phyloP scores from a whole-genome alignment of 495 filamentous ascomycete species.

The Stereocaulon alpinum region DNA sequence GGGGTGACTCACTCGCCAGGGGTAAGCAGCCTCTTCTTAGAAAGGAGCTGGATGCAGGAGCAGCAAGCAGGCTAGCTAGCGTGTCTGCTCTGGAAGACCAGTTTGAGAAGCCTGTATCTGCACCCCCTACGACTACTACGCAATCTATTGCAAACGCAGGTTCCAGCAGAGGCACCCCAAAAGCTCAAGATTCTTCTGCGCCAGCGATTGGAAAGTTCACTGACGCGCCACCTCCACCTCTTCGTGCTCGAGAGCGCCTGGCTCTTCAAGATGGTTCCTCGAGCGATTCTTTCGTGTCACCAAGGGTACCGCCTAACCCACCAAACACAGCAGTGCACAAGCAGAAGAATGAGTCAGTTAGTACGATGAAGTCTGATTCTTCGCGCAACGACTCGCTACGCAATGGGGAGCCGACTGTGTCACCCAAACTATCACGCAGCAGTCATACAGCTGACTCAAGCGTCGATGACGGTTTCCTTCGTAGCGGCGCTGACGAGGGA shows the following conservation, averaged over 20 bases:
- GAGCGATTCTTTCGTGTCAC: constrained; percentile 52
- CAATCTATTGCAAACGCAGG: constrained; percentile 15
- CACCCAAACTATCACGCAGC: constrained; percentile 64
- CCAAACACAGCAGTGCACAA: constrained; percentile 35
- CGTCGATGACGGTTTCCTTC: constrained; percentile 83
- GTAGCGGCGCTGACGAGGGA: constrained; percentile 64
- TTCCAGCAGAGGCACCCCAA: constrained; percentile 22
- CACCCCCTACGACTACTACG: constrained; percentile 17
- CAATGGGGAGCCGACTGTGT: constrained; percentile 30
- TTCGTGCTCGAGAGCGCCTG: constrained; percentile 22
- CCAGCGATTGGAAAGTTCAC: constrained; percentile 12
- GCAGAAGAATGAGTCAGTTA: constrained; percentile 46
- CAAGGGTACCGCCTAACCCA: constrained; percentile 49
- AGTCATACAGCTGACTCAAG: constrained; percentile 67
- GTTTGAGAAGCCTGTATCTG: constrained; percentile 20
- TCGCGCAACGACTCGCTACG: constrained; percentile 26
- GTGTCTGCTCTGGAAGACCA: constrained; percentile 3
- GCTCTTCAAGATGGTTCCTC: constrained; percentile 23
- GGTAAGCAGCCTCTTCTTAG: constrained; percentile 10
- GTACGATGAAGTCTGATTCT: constrained; percentile 34
- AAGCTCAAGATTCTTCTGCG: constrained; percentile 30
- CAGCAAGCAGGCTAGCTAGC: constrained; percentile 15
- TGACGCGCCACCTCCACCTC: constrained; percentile 21
- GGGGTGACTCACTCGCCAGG: constrained; percentile 47
- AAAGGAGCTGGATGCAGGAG: constrained; percentile 12